Evolutionary conservation across 371 early-diverging fungal species (phyloP).

Genomic region (Mucor velutinosus): DNA sequence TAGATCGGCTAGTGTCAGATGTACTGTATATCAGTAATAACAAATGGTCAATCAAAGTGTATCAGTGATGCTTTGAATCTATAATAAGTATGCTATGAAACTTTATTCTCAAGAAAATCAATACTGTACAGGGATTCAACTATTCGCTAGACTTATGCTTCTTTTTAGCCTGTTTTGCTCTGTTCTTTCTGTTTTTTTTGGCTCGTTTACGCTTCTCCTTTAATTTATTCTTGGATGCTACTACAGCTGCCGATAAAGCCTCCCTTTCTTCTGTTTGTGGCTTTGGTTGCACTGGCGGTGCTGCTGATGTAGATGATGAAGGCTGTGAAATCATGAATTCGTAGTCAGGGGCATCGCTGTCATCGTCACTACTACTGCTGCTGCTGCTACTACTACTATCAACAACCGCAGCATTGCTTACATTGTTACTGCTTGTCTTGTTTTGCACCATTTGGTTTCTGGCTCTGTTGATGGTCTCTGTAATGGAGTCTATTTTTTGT

Average conservation of each 20-base stretch:
- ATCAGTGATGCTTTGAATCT: too few species aligned
- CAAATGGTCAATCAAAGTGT: too few species aligned
- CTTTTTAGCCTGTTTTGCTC: background rate
- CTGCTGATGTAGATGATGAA: background rate
- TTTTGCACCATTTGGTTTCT: background rate
- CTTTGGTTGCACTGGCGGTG: background rate
- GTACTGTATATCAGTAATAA: too few species aligned
- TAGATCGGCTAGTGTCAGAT: too few species aligned
- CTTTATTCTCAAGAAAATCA: background rate
- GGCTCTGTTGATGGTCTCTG: conserved; percentile 4
- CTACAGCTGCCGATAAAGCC: background rate
- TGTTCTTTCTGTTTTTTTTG: background rate
- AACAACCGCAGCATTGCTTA: background rate
- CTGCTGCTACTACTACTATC: background rate
- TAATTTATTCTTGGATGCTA: background rate
- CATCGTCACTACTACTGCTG: background rate
- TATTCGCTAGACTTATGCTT: background rate
- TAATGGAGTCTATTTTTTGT: background rate
- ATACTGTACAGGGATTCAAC: background rate
- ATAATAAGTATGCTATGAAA: too few species aligned
- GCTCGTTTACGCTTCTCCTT: background rate
- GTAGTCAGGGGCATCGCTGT: conserved; percentile 4
- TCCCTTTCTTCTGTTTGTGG: background rate
- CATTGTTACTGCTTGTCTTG: background rate
- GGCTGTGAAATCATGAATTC: background rate